Base-by-base conservation (phyloP, 768 basidiomycete genomes). In the Pulveroboletus sp. region DNA sequence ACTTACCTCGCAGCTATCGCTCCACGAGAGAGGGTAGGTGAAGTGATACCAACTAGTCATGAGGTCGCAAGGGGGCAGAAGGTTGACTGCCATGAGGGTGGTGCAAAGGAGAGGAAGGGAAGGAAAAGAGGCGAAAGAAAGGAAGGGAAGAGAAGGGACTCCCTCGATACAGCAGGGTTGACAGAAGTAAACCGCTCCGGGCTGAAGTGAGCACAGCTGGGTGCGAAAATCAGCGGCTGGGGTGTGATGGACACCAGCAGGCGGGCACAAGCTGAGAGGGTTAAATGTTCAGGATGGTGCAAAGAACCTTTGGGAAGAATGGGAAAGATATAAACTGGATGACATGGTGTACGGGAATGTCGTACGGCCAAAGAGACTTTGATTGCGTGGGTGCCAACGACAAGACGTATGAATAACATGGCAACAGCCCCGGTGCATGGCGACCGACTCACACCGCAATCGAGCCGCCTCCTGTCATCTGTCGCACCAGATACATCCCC, bases 401-500 rank as follows among this genome's bases (percentile, higher is more conserved):
- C n/a, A 17, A n/a, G 35, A 36, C n/a, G 15, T n/a, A 9, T n/a
- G n/a, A 17, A 36, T 36, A 37, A 33, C 36, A 37, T 37, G 36
- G 17, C 36, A 39, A 24, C 21, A 6, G 39, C 49, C 28, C 8
- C 24, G 13, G 30, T 7, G 54, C 37, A 39, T 39, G 39, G 21
- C 21, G 31, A 42, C 47, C 13, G 30, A 31, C 38, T 68, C 59
- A 68, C 47, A 57, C 50, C 24, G 28, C 62, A 51, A 58, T 58
- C 1, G 57, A 58, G 38, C 57, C 55, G 37, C 65, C 60, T 3
- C 86, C 89, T 8, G 89, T 91, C 74, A 91, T 74, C 64, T 91
- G 88, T 59, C 81, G 74, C 40, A 90, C 85, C 49, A 91, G 70
- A 66, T 80, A 86, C 84, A 89, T 80, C 8, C 78, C 68, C 46